phyloP scores from a whole-genome alignment of 2,329 filamentous ascomycete genomes.

The Acrodontium crateriforme region DNA sequence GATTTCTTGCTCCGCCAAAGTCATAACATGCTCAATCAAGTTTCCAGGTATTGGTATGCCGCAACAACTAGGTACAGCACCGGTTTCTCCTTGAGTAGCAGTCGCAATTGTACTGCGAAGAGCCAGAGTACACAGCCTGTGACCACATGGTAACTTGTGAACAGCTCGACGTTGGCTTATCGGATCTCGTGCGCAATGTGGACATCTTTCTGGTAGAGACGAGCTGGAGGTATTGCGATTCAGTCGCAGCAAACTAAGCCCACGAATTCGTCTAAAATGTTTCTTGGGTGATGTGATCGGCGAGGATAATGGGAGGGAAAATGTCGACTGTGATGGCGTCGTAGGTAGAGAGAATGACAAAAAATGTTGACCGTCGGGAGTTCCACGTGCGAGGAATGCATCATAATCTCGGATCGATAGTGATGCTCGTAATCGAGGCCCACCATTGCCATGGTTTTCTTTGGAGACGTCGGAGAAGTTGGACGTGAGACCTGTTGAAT shows the following conservation, averaged over 20 bases:
- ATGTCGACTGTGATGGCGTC: constrained; percentile 18
- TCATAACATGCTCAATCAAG: constrained; percentile 26
- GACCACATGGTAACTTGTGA: constrained; percentile 22
- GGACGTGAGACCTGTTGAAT: constrained; percentile 22
- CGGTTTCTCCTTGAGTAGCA: constrained; percentile 17
- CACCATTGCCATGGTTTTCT: constrained; percentile 9
- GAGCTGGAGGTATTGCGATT: constrained; percentile 14
- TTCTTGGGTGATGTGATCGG: constrained; percentile 17
- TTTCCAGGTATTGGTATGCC: constrained; percentile 25
- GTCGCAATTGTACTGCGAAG: constrained; percentile 22
- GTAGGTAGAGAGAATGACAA: constrained; percentile 17
- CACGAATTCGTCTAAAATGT: constrained; percentile 20
- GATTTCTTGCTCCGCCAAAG: constrained; percentile 24
- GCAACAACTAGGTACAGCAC: constrained; percentile 27
- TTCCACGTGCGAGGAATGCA: constrained; percentile 16
- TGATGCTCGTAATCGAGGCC: constrained; percentile 12
- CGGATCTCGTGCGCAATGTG: constrained; percentile 18
- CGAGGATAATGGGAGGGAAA: constrained; percentile 19
- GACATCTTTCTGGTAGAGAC: constrained; percentile 15
- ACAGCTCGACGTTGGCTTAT: constrained; percentile 15
- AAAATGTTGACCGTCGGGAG: constrained; percentile 13
- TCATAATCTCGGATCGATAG: constrained; percentile 23
- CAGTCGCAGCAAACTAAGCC: constrained; percentile 18
- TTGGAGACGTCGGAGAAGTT: constrained; percentile 19
- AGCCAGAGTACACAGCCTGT: constrained; percentile 20